These are phyloP conservation scores for Debaryomyces udenii DNA, from an alignment of 1,139 yeast genomes.

Conservation along the genomic window DNA sequence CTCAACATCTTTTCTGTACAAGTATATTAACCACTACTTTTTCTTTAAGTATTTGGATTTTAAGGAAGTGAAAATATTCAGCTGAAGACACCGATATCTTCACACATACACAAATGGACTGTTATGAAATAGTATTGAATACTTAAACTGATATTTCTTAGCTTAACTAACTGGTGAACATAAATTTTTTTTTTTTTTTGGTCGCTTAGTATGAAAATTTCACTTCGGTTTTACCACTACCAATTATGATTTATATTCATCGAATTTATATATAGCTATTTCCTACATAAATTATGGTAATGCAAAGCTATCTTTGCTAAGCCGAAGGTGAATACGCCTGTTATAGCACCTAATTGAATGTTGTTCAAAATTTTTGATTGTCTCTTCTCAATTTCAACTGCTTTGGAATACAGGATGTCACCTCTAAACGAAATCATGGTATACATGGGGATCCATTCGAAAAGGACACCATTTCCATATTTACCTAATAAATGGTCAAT, in stretches of 20 bases:
- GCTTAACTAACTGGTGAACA: neutral
- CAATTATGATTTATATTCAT: constrained; percentile 2
- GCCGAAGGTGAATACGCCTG: constrained; percentile 20
- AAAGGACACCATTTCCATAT: constrained; percentile 41
- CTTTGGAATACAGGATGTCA: constrained; percentile 76
- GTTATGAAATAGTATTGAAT: neutral
- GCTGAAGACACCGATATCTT: neutral
- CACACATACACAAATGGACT: constrained; percentile 3
- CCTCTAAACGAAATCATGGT: constrained; percentile 91
- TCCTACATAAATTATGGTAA: constrained; percentile 3
- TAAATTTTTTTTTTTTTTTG: constrained; percentile 10
- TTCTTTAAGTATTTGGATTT: neutral
- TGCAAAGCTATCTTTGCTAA: constrained; percentile 21
- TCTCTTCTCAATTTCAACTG: constrained; percentile 56
- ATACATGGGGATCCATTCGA: constrained; percentile 82
- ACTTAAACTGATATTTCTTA: too few species aligned
- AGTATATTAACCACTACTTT: constrained; percentile 3
- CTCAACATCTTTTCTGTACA: constrained; percentile 12
- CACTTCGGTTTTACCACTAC: constrained; percentile 14
- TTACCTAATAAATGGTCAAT: constrained; percentile 69
- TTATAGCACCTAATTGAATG: constrained; percentile 16
- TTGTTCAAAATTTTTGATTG: constrained; percentile 48
- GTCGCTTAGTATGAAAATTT: constrained; percentile 10
- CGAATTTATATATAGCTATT: neutral
- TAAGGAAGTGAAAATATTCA: neutral